These are phyloP conservation scores for Haematococcus lacustris DNA, from an alignment of 139 green algal genomes.

Conservation along the genomic window DNA sequence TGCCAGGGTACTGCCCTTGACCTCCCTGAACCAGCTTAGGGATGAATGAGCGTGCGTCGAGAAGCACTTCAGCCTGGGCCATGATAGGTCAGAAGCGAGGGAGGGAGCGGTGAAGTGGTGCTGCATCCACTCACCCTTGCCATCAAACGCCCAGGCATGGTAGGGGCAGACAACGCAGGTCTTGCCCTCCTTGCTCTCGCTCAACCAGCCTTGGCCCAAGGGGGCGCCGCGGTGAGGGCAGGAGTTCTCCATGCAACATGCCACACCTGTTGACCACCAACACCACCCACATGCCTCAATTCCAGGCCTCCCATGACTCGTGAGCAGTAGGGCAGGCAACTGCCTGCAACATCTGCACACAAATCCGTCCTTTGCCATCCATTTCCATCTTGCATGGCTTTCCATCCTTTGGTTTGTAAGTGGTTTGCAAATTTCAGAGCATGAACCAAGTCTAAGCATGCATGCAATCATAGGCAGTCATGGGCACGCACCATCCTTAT, in stretches of 20 bases:
- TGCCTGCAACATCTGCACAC: too few species aligned
- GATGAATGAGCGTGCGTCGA: neutral
- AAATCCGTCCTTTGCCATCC: too few species aligned
- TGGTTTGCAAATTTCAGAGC: too few species aligned
- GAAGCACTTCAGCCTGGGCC: neutral
- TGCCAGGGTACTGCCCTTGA: neutral
- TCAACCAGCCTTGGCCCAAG: conserved; percentile 29
- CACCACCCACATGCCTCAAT: conserved; percentile 19
- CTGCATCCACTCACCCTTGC: conserved; percentile 25
- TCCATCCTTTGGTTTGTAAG: too few species aligned
- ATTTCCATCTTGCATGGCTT: too few species aligned
- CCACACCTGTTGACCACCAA: neutral
- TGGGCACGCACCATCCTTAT: conserved; percentile 26
- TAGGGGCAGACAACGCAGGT: conserved; percentile 69
- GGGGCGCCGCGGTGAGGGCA: conserved; percentile 73
- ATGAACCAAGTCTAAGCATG: too few species aligned
- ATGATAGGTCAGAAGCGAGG: neutral
- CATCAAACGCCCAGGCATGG: conserved; percentile 74
- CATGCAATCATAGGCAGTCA: too few species aligned
- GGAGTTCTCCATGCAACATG: conserved; percentile 55
- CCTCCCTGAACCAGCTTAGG: neutral
- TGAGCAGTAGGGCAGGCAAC: too few species aligned
- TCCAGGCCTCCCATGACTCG: too few species aligned
- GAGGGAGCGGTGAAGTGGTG: neutral
- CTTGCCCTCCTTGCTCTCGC: conserved; percentile 19